These are phyloP conservation scores for Globisporangium nagaii DNA, from an alignment of 352 stramenopile genomes.

Conservation along the genomic window DNA sequence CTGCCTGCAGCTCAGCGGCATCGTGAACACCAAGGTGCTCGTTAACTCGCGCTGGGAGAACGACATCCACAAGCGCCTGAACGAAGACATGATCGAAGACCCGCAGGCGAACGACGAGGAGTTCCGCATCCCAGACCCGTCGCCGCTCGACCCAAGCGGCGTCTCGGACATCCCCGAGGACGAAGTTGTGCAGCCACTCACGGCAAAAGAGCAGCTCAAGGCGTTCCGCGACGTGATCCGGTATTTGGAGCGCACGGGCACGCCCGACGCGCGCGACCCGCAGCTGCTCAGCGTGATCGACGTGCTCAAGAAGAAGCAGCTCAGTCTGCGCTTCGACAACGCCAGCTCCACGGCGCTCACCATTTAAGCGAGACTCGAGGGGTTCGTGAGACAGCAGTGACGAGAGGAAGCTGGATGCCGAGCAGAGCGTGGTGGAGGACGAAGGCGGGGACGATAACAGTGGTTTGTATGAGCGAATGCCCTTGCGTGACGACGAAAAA, in stretches of 20 bases:
- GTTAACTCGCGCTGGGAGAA: slow-evolving; percentile 88
- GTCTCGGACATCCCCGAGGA: slow-evolving; percentile 25
- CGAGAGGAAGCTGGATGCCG: no score
- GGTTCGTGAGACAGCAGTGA: no score
- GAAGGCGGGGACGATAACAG: not conserved
- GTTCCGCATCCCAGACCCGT: slow-evolving; percentile 65
- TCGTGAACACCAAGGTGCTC: slow-evolving; percentile 85
- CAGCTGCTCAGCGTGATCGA: slow-evolving; percentile 76
- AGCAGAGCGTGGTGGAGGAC: not conserved
- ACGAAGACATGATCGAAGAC: slow-evolving; percentile 86
- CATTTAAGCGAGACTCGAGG: slow-evolving; percentile 35
- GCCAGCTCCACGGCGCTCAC: slow-evolving; percentile 78
- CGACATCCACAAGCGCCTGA: slow-evolving; percentile 85
- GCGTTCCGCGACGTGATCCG: slow-evolving; percentile 83
- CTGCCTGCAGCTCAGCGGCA: slow-evolving; percentile 75
- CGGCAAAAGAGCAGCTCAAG: slow-evolving; percentile 80
- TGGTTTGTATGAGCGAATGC: not conserved
- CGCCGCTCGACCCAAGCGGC: slow-evolving; percentile 23
- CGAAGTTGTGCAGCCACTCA: slow-evolving; percentile 35
- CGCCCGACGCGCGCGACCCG: slow-evolving; percentile 54
- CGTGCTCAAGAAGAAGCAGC: slow-evolving; percentile 87
- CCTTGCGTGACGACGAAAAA: not conserved
- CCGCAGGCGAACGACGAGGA: slow-evolving; percentile 78
- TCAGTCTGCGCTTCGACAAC: slow-evolving; percentile 83
- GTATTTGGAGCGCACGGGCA: slow-evolving; percentile 74